phyloP scores from a whole-genome alignment of 1,284 basidiomycete genomes.

The Taiwanofungus camphoratus region DNA sequence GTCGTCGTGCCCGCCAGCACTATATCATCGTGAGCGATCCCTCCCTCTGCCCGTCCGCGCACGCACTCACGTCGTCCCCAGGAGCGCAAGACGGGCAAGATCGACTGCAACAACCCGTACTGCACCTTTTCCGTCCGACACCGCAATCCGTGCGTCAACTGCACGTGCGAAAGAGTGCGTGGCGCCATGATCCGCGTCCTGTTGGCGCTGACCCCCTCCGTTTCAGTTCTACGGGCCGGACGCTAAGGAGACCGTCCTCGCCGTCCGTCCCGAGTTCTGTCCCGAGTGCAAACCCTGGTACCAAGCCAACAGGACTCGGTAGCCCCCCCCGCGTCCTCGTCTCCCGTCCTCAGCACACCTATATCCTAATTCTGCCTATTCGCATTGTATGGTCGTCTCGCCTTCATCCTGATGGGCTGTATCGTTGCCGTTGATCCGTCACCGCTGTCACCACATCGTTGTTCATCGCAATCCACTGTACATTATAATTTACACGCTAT shows the following conservation, averaged over 20 bases:
- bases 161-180: conserved; percentile 46
- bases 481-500: conserved; percentile 2
- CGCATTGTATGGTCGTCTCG: conserved; percentile 1
- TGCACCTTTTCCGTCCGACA: conserved; percentile 57
- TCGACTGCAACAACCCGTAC: conserved; percentile 54
- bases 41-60: conserved; percentile 2
- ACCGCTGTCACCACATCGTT: conserved; percentile 6
- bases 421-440: conserved; percentile 10
- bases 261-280: conserved; percentile 52
- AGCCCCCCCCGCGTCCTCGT: conserved; percentile 5
- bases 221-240: conserved; percentile 66
- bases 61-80: conserved; percentile 16
- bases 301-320: conserved; percentile 16
- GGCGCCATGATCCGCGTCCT: conserved; percentile 9
- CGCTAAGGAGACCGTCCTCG: conserved; percentile 50
- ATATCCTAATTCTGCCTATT: conserved; percentile 7
- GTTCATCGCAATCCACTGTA: not conserved
- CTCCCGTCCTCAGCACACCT: not conserved
- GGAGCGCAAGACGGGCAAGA: conserved; percentile 58
- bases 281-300: conserved; percentile 61
- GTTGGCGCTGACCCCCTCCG: conserved; percentile 3
- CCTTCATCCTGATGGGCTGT: conserved; percentile 10
- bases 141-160: conserved; percentile 46
- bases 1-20: conserved; percentile 34
- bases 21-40: conserved; percentile 42